phyloP scores from a whole-genome alignment of 441 rosid genomes.

The Euphorbia celastroides region DNA sequence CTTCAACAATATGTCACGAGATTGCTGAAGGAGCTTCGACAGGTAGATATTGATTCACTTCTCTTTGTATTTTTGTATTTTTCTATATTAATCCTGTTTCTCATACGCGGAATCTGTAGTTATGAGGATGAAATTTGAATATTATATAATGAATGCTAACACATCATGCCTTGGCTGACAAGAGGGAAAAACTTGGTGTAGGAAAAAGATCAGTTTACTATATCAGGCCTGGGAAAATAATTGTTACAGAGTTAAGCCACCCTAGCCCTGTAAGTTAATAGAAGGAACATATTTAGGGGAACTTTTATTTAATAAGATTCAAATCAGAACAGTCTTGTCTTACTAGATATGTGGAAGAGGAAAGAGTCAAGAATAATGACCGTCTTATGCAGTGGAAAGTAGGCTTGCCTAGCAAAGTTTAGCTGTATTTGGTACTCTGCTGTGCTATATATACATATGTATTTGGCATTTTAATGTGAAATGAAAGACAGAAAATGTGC shows the following conservation, averaged over 20 bases:
- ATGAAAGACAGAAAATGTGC: conserved; percentile 27
- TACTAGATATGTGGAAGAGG: conserved; percentile 19
- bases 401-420: conserved; percentile 35
- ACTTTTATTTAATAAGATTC: conserved; percentile 11
- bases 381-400: conserved; percentile 21
- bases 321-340: conserved; percentile 10
- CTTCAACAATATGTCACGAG: conserved; percentile 9
- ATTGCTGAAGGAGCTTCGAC: conserved; percentile 14
- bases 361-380: conserved; percentile 16
- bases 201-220: conserved; percentile 1
- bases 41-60: conserved; percentile 14
- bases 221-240: not conserved
- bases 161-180: conserved; percentile 8
- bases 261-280: conserved; percentile 6
- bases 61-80: conserved; percentile 11
- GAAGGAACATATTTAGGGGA: not conserved
- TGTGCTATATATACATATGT: conserved; percentile 20
- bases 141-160: conserved; percentile 5
- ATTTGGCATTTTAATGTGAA: conserved; percentile 12
- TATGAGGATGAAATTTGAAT: conserved; percentile 10
- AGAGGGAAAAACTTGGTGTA: conserved; percentile 16
- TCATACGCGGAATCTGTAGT: conserved; percentile 15
- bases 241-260: not conserved
- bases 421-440: conserved; percentile 31
- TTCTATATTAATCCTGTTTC: conserved; percentile 16